Conservation (phyloP, 2,329 filamentous ascomycete genomes). For the Helotiales sp. region DNA sequence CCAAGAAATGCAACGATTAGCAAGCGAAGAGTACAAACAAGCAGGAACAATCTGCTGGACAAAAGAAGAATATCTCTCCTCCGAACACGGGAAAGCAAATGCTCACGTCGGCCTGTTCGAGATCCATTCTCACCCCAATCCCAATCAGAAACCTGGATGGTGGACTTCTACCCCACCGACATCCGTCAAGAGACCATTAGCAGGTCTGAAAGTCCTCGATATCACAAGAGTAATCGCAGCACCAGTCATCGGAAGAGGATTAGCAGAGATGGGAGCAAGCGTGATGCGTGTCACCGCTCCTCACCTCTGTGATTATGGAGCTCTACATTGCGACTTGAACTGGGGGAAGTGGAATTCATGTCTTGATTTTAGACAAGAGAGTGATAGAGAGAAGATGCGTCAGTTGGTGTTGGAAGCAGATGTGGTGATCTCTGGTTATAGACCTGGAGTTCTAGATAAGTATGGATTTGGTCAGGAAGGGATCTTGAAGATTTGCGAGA, state of each 20-base stretch:
- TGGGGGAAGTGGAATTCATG: conserved; percentile 48
- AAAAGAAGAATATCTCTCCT: conserved; percentile 29
- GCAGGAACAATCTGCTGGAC: conserved; percentile 21
- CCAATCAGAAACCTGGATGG: conserved; percentile 13
- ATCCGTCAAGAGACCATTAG: conserved; percentile 14
- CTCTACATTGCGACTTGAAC: conserved; percentile 38
- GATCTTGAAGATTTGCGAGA: conserved; percentile 41
- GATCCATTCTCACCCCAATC: conserved; percentile 30
- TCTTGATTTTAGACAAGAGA: conserved; percentile 46
- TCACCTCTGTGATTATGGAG: conserved; percentile 39
- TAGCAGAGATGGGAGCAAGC: conserved; percentile 46
- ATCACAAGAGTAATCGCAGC: conserved; percentile 46
- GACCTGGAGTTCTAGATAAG: conserved; percentile 43
- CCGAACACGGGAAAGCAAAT: conserved; percentile 44
- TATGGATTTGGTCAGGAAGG: conserved; percentile 43
- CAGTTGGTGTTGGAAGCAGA: conserved; percentile 49
- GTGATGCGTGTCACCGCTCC: conserved; percentile 47
- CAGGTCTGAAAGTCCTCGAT: conserved; percentile 38
- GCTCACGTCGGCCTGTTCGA: conserved; percentile 43
- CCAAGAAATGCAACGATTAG: conserved; percentile 13
- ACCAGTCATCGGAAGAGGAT: conserved; percentile 40
- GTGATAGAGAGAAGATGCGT: conserved; percentile 41
- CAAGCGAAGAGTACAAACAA: conserved; percentile 16
- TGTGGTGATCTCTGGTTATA: conserved; percentile 54
- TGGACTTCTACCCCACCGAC: conserved; percentile 8